A percentile compares a stretch with the other conserved stretches of the same genome.
These are phyloP conservation scores for Iberis pinnata DNA, from an alignment of 345 rosid species.

Conservation along the genomic window DNA sequence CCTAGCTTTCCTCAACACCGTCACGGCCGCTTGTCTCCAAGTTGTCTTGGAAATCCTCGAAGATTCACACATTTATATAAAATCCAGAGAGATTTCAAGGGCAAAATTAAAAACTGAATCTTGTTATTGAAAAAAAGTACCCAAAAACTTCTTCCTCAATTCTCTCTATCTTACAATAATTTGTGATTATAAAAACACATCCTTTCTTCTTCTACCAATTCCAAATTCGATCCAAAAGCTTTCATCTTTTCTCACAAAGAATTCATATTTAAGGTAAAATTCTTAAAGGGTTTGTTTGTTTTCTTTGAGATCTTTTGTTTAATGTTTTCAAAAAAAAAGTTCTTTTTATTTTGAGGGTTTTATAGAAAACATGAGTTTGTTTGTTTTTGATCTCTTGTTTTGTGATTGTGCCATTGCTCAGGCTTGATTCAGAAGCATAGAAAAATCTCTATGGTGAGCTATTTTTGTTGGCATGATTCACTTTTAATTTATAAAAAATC, in stretches of 20 bases:
- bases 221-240: constrained; percentile 25
- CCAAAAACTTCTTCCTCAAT: constrained; percentile 15
- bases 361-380: constrained; percentile 2
- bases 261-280: constrained; percentile 21
- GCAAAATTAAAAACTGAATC: constrained; percentile 13
- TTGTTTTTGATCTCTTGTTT: constrained; percentile 29
- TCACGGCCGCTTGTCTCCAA: constrained; percentile 35
- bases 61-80: constrained; percentile 1
- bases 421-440: constrained; percentile 48
- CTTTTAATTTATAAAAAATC: constrained; percentile 21
- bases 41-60: constrained; percentile 31
- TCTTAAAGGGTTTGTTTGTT: neutral
- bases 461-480: constrained; percentile 30
- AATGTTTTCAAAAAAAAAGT: no score
- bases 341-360: constrained; percentile 11
- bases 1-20: constrained; percentile 20
- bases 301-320: constrained; percentile 18
- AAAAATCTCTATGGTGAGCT: constrained; percentile 75
- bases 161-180: neutral
- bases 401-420: constrained; percentile 44
- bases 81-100: neutral
- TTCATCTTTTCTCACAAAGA: constrained; percentile 16
- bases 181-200: constrained; percentile 12
- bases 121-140: constrained; percentile 22
- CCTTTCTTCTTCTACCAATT: neutral